Base-by-base conservation (phyloP, 768 basidiomycete species). In the Boletus pseudo-olivaceus region DNA sequence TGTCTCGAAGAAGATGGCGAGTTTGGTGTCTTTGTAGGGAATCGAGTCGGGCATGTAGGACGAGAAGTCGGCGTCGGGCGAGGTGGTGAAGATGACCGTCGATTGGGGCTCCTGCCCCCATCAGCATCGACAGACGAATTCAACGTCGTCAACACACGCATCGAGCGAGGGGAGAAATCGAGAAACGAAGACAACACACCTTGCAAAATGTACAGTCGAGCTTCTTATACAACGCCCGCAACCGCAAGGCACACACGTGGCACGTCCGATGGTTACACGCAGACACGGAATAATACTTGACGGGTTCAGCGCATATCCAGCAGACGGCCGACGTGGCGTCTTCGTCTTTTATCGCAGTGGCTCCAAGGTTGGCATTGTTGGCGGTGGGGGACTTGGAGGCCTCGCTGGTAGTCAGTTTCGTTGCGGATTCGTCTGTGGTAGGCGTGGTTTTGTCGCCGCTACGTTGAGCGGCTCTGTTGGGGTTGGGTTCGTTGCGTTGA, bases 191-290 rank as follows among this genome's bases (percentile, higher is more conserved):
- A 26, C 26, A n/a, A 32, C 49, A 9, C 38, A 88, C 93, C 82
- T 98, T 98, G 80, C 96, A 99, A 69, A 97, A 97, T 1, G 96
- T 92, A 66, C 96, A 98, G 14, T 94, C 90, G 39, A 73, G 76
- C 69, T 90, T 95, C 77, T 98, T 98, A 78, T 97, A 99, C 44
- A 98, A 74, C 4, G 93, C 93, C 37, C 96, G 75, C 29, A 98
- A 72, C 7, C 96, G 82, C 47, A 98, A 72, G 0, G 90, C 86
- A 65, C 96, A 99, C 55, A 95, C 86, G 72, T 97, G 94, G 76
- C 96, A 98, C 4, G 93, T 98, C 48, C 90, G 78, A 67, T 99
- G 96, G 67, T 93, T 92, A 73, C 96, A 99, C 51, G 87, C 82
- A 17, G 94, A 87, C 30, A 97, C 73, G 7, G 91, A 82, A 69